Evolutionary conservation across 2,329 filamentous ascomycete genomes (phyloP), one percentile per base, ranked within the genome.

Genomic region (Microsporum audouinii): DNA sequence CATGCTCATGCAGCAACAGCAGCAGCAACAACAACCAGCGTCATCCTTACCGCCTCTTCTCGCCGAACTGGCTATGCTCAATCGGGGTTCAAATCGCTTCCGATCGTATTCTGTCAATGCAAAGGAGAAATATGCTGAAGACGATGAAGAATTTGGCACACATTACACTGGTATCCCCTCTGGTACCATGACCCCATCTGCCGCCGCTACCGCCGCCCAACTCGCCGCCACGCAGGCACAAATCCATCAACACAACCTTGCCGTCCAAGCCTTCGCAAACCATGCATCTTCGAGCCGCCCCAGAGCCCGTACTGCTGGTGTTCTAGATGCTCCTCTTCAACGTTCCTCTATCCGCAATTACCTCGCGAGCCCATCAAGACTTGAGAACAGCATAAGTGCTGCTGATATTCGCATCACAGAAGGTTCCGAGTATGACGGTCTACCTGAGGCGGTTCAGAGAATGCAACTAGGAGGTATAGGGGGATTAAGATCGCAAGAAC

Each of bases 41-140:
- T 74, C 79, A 62, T 72, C 74, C 12, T 68, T 80, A 29, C 78
- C 78, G 45, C 86, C 88, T 1, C 88, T 90, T 65, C 80, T 92
- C 38, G 86, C 87, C 51, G 88, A 88, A 69, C 78, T 92, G 63
- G 85, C 86, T 64, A 87, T 89, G 71, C 82, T 89, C 66, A 87
- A 86, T 65, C 88, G 84, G 71, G 88, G 88, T 68, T 82, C 87
- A 51, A 97, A 88, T 72, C 85, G 94, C 59, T 95, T 97, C 79
- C 86, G 94, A 55, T 99, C 94, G 1, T 97, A 96, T 74, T 99
- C 94, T 0, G 94, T 99, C 66, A 99, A 99, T 74, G 95, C 95
- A 61, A 96, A 95, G 75, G 92, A 97, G 72, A 95, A 94, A 73
- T 97, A 97, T 69, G 91, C 88, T 1, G 90, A 95, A 68, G 87